A percentile compares a stretch with the other conserved stretches of the same genome.
phyloP scores from a whole-genome alignment of 1,139 yeast species.

The Yamadazyma blattariae region DNA sequence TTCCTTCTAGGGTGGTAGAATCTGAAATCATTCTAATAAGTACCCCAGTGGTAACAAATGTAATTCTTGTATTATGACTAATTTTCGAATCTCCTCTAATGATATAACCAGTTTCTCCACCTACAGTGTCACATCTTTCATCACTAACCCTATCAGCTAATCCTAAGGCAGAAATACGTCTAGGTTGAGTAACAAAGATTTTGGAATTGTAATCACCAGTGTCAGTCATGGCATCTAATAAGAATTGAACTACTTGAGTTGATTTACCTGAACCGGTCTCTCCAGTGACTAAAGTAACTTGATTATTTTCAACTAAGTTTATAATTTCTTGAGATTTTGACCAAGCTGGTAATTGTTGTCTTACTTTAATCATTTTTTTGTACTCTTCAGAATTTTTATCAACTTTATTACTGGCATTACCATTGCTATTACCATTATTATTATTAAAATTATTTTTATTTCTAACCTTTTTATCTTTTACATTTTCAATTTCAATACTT shows the following conservation, averaged over 20 bases:
- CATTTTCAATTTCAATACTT: not conserved
- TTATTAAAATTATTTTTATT: slow-evolving; percentile 7
- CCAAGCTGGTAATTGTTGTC: slow-evolving; percentile 84
- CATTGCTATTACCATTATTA: slow-evolving; percentile 6
- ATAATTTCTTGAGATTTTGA: slow-evolving; percentile 55
- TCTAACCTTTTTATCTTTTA: not conserved
- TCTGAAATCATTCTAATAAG: slow-evolving; percentile 68
- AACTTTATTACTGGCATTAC: no score
- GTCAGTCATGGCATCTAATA: slow-evolving; percentile 59
- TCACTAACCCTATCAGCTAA: slow-evolving; percentile 89
- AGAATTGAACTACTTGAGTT: slow-evolving; percentile 87
- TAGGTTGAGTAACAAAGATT: slow-evolving; percentile 89
- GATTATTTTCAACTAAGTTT: slow-evolving; percentile 51
- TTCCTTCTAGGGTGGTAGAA: slow-evolving; percentile 36
- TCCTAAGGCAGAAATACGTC: slow-evolving; percentile 94
- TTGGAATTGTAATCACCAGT: slow-evolving; percentile 44
- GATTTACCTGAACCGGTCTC: slow-evolving; percentile 98
- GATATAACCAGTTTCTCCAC: slow-evolving; percentile 81
- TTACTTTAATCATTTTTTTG: slow-evolving; percentile 19
- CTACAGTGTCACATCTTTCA: slow-evolving; percentile 68
- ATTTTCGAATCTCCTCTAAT: slow-evolving; percentile 88
- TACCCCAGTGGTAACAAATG: slow-evolving; percentile 93
- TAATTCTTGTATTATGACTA: slow-evolving; percentile 57
- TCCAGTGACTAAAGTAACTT: slow-evolving; percentile 81
- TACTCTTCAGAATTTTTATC: not conserved